A percentile compares a stretch with the other conserved stretches of the same genome.
Conservation (phyloP, 176 grass and related monocot genomes). For the Coix lacrymajobi region DNA sequence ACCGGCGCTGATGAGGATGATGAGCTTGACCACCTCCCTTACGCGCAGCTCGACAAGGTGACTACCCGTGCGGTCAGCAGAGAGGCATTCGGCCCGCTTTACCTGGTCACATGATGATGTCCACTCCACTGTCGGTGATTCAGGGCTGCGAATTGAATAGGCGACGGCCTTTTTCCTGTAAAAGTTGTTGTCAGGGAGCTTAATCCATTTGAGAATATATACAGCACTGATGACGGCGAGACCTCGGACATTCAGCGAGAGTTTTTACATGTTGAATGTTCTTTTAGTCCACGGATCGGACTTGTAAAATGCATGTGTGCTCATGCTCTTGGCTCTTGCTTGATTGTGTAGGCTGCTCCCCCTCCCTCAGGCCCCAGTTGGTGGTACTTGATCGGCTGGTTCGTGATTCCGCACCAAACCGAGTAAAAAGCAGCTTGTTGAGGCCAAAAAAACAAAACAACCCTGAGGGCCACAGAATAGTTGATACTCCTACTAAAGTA, state of each 20-base stretch:
- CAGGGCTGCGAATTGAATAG: background rate
- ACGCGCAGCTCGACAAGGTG: constrained; percentile 47
- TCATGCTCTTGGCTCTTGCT: background rate
- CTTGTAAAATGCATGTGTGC: background rate
- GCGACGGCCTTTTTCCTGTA: background rate
- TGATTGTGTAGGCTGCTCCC: too few species aligned
- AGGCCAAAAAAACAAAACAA: too few species aligned
- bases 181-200: background rate
- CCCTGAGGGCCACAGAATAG: too few species aligned
- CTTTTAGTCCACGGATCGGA: background rate
- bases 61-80: background rate
- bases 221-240: background rate
- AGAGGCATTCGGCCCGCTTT: constrained; percentile 52
- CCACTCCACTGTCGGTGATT: background rate
- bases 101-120: constrained; percentile 35
- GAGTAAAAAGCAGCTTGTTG: too few species aligned
- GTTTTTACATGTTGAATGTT: background rate
- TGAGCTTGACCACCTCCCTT: constrained; percentile 22
- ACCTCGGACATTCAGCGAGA: background rate
- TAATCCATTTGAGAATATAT: background rate
- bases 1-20: background rate
- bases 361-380: too few species aligned
- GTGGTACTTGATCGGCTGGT: background rate
- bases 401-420: background rate
- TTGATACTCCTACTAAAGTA: too few species aligned